Base-by-base conservation (phyloP, 768 basidiomycete genomes). In the Russula sp. region DNA sequence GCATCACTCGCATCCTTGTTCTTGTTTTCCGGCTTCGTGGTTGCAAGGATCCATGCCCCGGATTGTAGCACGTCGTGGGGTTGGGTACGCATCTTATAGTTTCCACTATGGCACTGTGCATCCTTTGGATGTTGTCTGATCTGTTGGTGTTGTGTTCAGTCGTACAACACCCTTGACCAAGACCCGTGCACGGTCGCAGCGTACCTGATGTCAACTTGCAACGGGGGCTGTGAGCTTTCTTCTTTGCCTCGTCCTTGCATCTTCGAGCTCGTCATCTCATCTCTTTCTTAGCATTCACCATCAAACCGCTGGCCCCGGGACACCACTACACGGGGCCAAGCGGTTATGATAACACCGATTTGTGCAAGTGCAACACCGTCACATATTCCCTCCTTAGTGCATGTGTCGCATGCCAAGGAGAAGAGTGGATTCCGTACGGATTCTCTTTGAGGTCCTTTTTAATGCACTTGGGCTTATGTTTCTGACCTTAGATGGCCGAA, bases 301-400 rank as follows among this genome's bases (percentile, higher is more conserved):
- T 54, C 7, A 2, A 10, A 2, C 2, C 42, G 2, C 52, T 61
- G 6, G 5, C 2, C 26, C n/a, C 52, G 2, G 60, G 60, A n/a
- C 24, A 18, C 28, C 13, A 26, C 28, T 61, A 61, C 32, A 2
- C 6, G 5, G 60, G 60, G 0, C 60, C 60, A 8, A 24, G 4
- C 1, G 38, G 1, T 18, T 1, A 2, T 13, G 51, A 53, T 2
- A 14, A 16, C 4, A 8, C 14, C 40, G 22, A 54, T 30, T 10
- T 28, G 44, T 62, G 61, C 54, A 14, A 56, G 34, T 62, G 61
- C 26, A 62, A 50, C 46, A 50, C 54, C 2, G 30, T 52, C 30
- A 11, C 10, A 11, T 52, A 52, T n/a, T 52, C 38, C 7, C 61
- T 62, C 32, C 6, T 56, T 8, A 62, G 61, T 22, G 61, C 61